phyloP scores from a whole-genome alignment of 495 filamentous ascomycete genomes.

The Xylaria flabelliformis region DNA sequence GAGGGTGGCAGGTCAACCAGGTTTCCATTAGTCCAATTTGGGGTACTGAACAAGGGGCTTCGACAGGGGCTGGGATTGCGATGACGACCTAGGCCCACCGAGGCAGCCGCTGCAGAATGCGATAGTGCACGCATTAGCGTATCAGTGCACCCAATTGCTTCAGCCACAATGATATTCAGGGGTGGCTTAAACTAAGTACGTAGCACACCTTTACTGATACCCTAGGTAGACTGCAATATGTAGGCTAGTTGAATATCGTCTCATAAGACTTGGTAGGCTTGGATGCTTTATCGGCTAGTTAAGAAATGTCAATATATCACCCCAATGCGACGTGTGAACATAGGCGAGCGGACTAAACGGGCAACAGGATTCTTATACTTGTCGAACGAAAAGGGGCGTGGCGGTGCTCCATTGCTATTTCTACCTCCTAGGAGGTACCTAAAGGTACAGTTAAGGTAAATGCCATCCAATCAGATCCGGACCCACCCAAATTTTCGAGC shows the following conservation, averaged over 20 bases:
- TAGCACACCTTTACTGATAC: neutral
- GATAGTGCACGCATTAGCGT: conserved; percentile 5
- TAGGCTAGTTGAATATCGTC: neutral
- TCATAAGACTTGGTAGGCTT: neutral
- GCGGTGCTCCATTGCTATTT: neutral
- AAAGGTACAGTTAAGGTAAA: neutral
- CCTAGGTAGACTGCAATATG: neutral
- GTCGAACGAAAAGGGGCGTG: neutral
- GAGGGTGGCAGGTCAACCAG: conserved; percentile 45
- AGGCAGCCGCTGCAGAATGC: neutral
- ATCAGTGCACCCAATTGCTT: neutral
- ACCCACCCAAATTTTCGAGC: conserved; percentile 14
- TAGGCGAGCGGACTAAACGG: neutral
- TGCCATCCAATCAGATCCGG: conserved; percentile 11
- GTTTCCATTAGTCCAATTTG: conserved; percentile 14
- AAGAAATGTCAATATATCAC: neutral
- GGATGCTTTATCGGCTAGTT: neutral
- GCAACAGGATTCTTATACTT: neutral
- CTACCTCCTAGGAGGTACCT: too few relatives aligned
- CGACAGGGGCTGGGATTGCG: neutral
- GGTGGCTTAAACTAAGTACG: neutral
- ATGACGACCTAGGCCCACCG: neutral
- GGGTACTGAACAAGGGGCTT: neutral
- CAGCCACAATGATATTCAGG: conserved; percentile 13
- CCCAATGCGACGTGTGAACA: neutral